Base-by-base conservation (phyloP, 75 land plant species). In the Selaginella moellendorffii region DNA sequence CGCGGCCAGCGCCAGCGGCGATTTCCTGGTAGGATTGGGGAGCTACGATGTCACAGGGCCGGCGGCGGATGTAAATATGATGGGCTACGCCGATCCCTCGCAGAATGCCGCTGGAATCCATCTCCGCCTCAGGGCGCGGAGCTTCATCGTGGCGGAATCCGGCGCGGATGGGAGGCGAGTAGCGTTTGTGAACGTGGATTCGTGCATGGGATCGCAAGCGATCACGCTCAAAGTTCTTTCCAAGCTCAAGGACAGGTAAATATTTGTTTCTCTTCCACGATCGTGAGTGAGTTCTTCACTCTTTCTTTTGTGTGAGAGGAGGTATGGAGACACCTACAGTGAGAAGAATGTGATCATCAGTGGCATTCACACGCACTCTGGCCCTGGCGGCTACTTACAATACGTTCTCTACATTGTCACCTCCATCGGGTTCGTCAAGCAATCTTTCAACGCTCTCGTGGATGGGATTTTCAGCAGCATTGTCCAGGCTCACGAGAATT, bases 21-120 rank as follows among this genome's bases (percentile, higher is more conserved):
- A 36, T 36, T 36, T 36, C 14, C 46, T 88, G 72, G 74, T 93
- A 36, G 96, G 98, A 8, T 68, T 80, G 27, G 97, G 98, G 53
- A 83, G 85, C 79, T 80, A 83, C 72, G 98, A 93, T 72, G 85
- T 93, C 31, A 93, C 98, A 0, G 98, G 98, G 29, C 96, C 98
- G 29, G 98, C 98, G 9, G 96, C 98, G 0, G 98, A 93, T 80
- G 90, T 88, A 17, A 93, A 93, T 66, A 81, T 93, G 90, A 93
- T 93, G 98, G 98, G 98, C 2, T 93, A 93, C 75, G 90, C 98
- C 25, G 87, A 88, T 31, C 62, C 77, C 1, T 79, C 82, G 0
- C 98, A 89, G 75, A 77, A 63, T 68, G 90, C 85, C 9, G 85
- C 96, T 28, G 98, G 98, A 0, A 65, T 93, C 61, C 98, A 93